phyloP scores from a whole-genome alignment of 495 filamentous ascomycete species.

The Trichoderma virens region DNA sequence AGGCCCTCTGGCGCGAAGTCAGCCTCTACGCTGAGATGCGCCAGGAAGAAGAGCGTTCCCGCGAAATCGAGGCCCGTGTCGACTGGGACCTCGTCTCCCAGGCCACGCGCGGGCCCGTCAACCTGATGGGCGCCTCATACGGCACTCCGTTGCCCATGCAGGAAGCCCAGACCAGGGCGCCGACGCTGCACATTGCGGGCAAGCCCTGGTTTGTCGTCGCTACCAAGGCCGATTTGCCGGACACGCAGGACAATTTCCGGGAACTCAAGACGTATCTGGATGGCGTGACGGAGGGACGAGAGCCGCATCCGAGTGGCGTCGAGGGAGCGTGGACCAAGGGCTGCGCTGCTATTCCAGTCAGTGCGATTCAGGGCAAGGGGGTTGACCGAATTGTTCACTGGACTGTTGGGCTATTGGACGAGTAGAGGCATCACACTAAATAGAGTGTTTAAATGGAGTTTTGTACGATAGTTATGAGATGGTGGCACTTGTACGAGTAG shows the following conservation, averaged over 20 bases:
- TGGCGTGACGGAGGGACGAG: conserved; percentile 46
- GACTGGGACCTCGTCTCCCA: conserved; percentile 24
- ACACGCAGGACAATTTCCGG: conserved; percentile 69
- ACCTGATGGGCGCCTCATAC: conserved; percentile 19
- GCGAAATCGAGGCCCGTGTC: conserved; percentile 37
- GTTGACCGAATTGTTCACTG: conserved; percentile 69
- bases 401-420: conserved; percentile 65
- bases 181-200: conserved; percentile 53
- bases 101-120: conserved; percentile 3
- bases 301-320: conserved; percentile 63
- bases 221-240: conserved; percentile 82
- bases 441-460: background rate
- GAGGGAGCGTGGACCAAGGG: conserved; percentile 58
- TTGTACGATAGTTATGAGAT: background rate
- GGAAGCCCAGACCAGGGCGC: conserved; percentile 6
- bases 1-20: conserved; percentile 82
- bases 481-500: background rate
- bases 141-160: conserved; percentile 24
- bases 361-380: conserved; percentile 79
- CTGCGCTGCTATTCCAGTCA: conserved; percentile 70
- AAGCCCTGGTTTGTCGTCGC: conserved; percentile 98
- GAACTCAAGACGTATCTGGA: conserved; percentile 60
- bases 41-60: conserved; percentile 47
- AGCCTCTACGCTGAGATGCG: conserved; percentile 74
- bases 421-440: conserved; percentile 3